Conservation (phyloP, 306 rosid genomes). For the barrel medic (Medicago truncatula) region MtrunA17r5.0-ANR NC_053044.1:47977001-47977500, state of each 20-base stretch:
- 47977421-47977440: constrained; percentile 74
- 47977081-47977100: constrained; percentile 63
- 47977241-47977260: constrained; percentile 32
- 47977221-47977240: constrained; percentile 54
- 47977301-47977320: constrained; percentile 79
- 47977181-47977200: constrained; percentile 75
- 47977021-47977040: constrained; percentile 34
- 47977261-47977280: constrained; percentile 77
- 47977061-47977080: constrained; percentile 60
- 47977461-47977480: constrained; percentile 94
- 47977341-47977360: constrained; percentile 60
- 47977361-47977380: constrained; percentile 57
- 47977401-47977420: constrained; percentile 69
- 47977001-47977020: constrained; percentile 66
- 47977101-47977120: constrained; percentile 82
- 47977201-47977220: constrained; percentile 86
- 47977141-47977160: constrained; percentile 82
- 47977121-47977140: constrained; percentile 76
- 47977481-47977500: constrained; percentile 93
- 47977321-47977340: constrained; percentile 65
- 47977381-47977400: constrained; percentile 58
- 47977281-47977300: constrained; percentile 73
- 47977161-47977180: constrained; percentile 87
- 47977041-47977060: constrained; percentile 65
- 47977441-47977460: constrained; percentile 68